phyloP scores from a whole-genome alignment of 169 alveolate genomes.

The Plasmodium adleri region DNA sequence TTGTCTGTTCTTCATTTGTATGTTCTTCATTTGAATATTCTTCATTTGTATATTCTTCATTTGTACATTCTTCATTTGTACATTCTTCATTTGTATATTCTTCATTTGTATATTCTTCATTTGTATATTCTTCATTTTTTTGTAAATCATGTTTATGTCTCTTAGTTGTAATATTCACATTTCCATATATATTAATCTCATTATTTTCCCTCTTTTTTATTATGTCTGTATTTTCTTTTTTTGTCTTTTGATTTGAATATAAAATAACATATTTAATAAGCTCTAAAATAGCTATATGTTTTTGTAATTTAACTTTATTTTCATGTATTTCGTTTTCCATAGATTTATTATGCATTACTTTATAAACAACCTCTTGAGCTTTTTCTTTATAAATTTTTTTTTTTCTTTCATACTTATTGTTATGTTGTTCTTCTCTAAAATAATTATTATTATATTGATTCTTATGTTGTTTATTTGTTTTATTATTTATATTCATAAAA shows the following conservation, averaged over 20 bases:
- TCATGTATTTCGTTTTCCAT: conserved; percentile 6
- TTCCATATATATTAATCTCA: no score
- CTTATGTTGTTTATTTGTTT: no score
- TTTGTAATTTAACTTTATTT: conserved; percentile 35
- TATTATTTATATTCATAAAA: no score
- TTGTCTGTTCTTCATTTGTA: background rate
- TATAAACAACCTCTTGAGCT: no score
- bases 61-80: no score
- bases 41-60: background rate
- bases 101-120: background rate
- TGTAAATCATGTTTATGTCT: no score
- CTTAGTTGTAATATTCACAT: background rate
- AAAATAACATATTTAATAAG: conserved; percentile 39
- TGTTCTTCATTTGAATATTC: background rate
- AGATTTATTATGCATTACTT: background rate
- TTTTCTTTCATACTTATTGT: no score
- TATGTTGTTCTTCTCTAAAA: no score
- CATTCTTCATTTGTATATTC: no score
- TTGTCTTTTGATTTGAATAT: conserved; percentile 10
- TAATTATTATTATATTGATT: no score
- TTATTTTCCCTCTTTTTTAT: no score
- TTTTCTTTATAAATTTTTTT: no score
- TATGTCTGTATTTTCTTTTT: conserved; percentile 6
- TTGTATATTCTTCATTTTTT: background rate
- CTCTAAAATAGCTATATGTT: conserved; percentile 35